Conservation (phyloP, 1,139 yeast species). For the Nematodospora anomalae region DNA sequence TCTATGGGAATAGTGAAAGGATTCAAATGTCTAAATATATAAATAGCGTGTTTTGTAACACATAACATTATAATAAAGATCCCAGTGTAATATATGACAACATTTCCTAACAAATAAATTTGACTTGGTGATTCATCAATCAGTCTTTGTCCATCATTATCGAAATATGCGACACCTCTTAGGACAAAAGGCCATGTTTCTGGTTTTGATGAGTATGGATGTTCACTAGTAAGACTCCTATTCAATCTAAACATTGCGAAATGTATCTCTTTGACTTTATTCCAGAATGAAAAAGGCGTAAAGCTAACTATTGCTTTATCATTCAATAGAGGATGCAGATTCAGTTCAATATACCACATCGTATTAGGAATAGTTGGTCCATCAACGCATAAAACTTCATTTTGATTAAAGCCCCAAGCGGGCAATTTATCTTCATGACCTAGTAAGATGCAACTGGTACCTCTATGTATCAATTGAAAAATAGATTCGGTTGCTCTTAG, state of each 20-base stretch:
- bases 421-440: conserved; percentile 66
- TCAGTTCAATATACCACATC: conserved; percentile 64
- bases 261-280: conserved; percentile 37
- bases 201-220: conserved; percentile 34
- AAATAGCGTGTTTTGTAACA: conserved; percentile 20
- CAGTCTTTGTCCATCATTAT: conserved; percentile 20
- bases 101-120: conserved; percentile 39
- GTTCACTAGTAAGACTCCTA: conserved; percentile 25
- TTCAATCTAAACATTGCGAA: conserved; percentile 34
- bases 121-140: conserved; percentile 29
- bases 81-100: conserved; percentile 32
- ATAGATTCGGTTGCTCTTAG: conserved; percentile 54
- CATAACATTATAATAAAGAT: conserved; percentile 22
- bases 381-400: conserved; percentile 74
- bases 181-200: conserved; percentile 40
- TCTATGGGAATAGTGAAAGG: conserved; percentile 30
- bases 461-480: conserved; percentile 60
- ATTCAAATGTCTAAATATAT: conserved; percentile 28
- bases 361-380: conserved; percentile 61
- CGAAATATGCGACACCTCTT: conserved; percentile 32
- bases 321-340: conserved; percentile 51
- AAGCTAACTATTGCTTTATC: conserved; percentile 28
- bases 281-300: conserved; percentile 25
- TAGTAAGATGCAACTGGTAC: conserved; percentile 58
- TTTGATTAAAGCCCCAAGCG: conserved; percentile 67